phyloP scores from a whole-genome alignment of 176 grass and related monocot genomes.

The Zoysia japonica region DNA sequence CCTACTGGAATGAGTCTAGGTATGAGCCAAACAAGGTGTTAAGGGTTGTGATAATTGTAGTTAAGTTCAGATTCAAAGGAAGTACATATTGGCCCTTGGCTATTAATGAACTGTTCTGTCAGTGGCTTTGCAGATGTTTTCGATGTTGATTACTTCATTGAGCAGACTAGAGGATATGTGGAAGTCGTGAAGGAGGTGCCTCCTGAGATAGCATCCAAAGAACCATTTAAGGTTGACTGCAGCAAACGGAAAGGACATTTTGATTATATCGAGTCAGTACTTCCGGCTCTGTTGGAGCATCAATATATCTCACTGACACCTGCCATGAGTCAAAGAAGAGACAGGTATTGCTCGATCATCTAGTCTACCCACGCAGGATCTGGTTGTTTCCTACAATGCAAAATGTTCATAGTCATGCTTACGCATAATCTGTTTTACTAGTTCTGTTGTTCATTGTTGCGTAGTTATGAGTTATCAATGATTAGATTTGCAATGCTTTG shows the following conservation, averaged over 20 bases:
- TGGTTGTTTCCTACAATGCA: not conserved
- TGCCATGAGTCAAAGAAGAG: constrained; percentile 86
- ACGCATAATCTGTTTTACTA: not conserved
- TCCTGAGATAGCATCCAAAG: constrained; percentile 60
- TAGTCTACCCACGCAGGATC: not conserved
- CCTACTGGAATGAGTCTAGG: constrained; percentile 99
- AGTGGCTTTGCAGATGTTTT: constrained; percentile 96
- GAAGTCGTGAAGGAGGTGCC: constrained; percentile 80
- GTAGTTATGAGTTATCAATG: not conserved
- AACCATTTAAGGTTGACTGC: constrained; percentile 84
- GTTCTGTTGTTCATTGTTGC: not conserved
- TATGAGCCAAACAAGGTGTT: constrained; percentile 16
- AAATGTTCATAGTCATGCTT: not conserved
- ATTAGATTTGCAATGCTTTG: not conserved
- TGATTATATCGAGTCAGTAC: constrained; percentile 75
- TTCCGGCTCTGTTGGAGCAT: constrained; percentile 77
- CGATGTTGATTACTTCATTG: constrained; percentile 90
- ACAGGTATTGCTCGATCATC: constrained; percentile 62
- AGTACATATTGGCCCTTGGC: constrained; percentile 10
- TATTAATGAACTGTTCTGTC: constrained; percentile 49
- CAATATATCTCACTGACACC: constrained; percentile 79
- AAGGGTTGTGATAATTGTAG: not conserved
- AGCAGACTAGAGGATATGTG: constrained; percentile 78
- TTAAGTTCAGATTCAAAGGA: not conserved
- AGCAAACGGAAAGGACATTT: constrained; percentile 82